phyloP scores from a whole-genome alignment of 176 grass and related monocot species.

The Canna indica region DNA sequence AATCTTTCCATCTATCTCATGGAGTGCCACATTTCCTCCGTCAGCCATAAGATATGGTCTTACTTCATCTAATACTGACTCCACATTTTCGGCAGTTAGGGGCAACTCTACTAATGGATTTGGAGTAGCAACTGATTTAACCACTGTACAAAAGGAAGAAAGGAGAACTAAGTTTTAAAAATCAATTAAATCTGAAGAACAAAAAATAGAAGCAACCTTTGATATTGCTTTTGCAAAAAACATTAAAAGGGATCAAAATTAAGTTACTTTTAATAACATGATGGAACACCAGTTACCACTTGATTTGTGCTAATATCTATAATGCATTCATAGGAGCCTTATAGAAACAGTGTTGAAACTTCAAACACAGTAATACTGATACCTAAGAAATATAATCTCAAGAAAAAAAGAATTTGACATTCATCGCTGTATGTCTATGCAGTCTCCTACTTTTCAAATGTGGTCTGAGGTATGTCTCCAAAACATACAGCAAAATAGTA shows the following conservation, averaged over 20 bases:
- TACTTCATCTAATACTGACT: constrained; percentile 84
- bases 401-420: no score
- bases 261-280: no score
- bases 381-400: no score
- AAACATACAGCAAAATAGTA: background rate
- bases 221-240: background rate
- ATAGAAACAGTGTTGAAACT: background rate
- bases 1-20: constrained; percentile 83
- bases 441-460: background rate
- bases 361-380: background rate
- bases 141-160: constrained; percentile 31
- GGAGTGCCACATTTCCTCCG: constrained; percentile 79
- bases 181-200: background rate
- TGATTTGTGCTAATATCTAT: no score
- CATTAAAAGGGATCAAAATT: background rate
- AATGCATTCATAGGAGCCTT: background rate
- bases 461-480: background rate
- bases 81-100: constrained; percentile 87
- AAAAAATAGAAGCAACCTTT: background rate
- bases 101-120: constrained; percentile 46
- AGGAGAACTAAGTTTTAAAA: background rate
- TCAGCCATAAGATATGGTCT: constrained; percentile 94
- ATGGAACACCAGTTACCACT: no score
- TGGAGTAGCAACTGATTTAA: constrained; percentile 60
- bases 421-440: no score